Evolutionary conservation across 441 rosid species (phyloP).

Genomic region (Raphanus hybrid): DNA sequence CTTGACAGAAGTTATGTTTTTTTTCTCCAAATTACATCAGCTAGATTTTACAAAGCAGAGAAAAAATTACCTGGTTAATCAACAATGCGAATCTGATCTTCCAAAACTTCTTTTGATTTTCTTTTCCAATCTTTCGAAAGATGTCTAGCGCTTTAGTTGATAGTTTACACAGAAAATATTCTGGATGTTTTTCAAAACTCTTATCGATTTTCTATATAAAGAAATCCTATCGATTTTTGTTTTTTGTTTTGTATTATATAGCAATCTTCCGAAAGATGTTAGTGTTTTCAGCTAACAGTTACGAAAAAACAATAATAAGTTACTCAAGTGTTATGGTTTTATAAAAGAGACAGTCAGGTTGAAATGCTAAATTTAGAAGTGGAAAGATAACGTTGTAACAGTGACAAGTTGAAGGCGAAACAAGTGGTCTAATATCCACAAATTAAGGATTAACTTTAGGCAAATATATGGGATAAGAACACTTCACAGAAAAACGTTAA

Average conservation of each 20-base stretch:
- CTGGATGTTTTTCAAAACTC: neutral
- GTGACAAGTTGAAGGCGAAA: conserved; percentile 28
- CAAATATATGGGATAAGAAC: conserved; percentile 18
- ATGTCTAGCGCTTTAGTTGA: neutral
- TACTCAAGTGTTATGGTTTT: neutral
- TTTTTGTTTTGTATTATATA: neutral
- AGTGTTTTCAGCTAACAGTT: conserved; percentile 8
- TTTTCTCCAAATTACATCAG: neutral
- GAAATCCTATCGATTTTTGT: neutral
- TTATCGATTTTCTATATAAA: neutral
- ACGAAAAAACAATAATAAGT: neutral
- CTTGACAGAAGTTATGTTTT: neutral
- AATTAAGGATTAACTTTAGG: conserved; percentile 24
- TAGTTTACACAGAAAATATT: neutral
- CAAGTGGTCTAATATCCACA: conserved; percentile 20
- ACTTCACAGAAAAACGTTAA: conserved; percentile 12
- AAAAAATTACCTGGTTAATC: conserved; percentile 7
- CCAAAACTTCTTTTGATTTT: neutral
- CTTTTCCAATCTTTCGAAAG: neutral
- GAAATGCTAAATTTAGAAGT: conserved; percentile 26
- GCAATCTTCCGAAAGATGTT: neutral
- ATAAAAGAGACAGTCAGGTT: neutral
- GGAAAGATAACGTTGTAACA: neutral
- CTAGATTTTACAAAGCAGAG: neutral
- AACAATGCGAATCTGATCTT: neutral